These are phyloP conservation scores for Populus simonii DNA, from an alignment of 345 rosid species.

Conservation along the genomic window DNA sequence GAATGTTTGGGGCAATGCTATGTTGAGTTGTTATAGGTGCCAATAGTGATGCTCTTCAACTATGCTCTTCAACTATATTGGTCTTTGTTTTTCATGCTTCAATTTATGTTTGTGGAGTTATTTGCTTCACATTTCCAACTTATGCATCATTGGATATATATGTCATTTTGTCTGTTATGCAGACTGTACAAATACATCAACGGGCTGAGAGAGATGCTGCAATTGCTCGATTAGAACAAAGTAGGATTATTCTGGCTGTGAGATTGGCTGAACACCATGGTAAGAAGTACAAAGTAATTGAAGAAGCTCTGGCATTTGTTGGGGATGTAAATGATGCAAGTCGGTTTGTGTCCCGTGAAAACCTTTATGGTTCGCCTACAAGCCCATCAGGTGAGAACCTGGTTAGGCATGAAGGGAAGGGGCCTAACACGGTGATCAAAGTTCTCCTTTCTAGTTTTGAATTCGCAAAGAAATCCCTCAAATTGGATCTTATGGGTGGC, in stretches of 20 bases:
- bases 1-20: background rate
- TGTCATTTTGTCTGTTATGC: slow-evolving; percentile 14
- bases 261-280: slow-evolving; percentile 83
- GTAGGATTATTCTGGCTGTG: slow-evolving; percentile 83
- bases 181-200: slow-evolving; percentile 83
- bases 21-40: background rate
- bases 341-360: slow-evolving; percentile 55
- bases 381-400: slow-evolving; percentile 38
- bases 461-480: slow-evolving; percentile 56
- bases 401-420: slow-evolving; percentile 22
- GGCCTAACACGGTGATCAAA: slow-evolving; percentile 39
- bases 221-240: slow-evolving; percentile 79
- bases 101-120: background rate
- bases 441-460: slow-evolving; percentile 53
- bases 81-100: slow-evolving; percentile 4
- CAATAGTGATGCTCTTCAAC: background rate
- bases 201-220: slow-evolving; percentile 89
- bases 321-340: slow-evolving; percentile 57
- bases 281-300: slow-evolving; percentile 75
- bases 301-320: slow-evolving; percentile 82
- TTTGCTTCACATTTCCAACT: background rate
- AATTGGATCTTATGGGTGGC: slow-evolving; percentile 57
- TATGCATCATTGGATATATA: background rate
- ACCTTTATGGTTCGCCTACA: slow-evolving; percentile 39
- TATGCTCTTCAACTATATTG: background rate